Evolutionary conservation across 768 basidiomycete species (phyloP), one percentile per base, ranked within the genome.

Genomic region (Boletus coccyginus): DNA sequence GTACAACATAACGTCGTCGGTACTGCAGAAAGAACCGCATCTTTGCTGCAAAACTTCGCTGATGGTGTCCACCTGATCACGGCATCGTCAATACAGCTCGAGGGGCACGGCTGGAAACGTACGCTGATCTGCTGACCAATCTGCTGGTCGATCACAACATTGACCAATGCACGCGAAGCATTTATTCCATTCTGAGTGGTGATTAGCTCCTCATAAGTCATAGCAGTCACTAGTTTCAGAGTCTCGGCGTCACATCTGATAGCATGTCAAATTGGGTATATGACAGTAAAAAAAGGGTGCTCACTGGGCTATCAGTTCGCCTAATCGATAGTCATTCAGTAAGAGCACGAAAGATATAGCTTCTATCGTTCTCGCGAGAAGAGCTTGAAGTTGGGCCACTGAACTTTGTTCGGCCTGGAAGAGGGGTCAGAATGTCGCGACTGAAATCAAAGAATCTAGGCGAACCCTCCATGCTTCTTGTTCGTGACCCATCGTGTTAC

Each of bases 1-100:
- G 77, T 98, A 98, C 31, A 97, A 73, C 81, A 97, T 91, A 43
- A 99, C 97, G 73, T 99, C 97, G 66, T 98, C 97, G 3, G 95
- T 88, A 62, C 95, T 95, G 72, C 94, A 98, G 81, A 98, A 98
- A 14, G 94, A 92, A 3, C 96, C 95, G 62, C 97, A 99, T 69
- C 94, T 81, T 64, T 91, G 87, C 67, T 98, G 96, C 39, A 99
- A 74, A 42, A 94, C 86, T 65, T 98, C 94, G 68, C 93, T 96
- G 70, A 99, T 91, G 7, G 94, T 91, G 71, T 99, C 97, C 60
- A 99, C 92, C 94, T 96, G 56, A 45, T 52, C 35, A 55, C 55
- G 59, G 50, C 11, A 58, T 45, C 33, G 56, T 60, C 36, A 64
- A 38, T 27, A 45, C 40, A 13, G 24, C 48, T 49, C 21, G 19